Percentiles rank a stretch among this genome's conserved stretches.
phyloP scores from a whole-genome alignment of 306 rosid species.

The Dalbergia oliveri region DNA sequence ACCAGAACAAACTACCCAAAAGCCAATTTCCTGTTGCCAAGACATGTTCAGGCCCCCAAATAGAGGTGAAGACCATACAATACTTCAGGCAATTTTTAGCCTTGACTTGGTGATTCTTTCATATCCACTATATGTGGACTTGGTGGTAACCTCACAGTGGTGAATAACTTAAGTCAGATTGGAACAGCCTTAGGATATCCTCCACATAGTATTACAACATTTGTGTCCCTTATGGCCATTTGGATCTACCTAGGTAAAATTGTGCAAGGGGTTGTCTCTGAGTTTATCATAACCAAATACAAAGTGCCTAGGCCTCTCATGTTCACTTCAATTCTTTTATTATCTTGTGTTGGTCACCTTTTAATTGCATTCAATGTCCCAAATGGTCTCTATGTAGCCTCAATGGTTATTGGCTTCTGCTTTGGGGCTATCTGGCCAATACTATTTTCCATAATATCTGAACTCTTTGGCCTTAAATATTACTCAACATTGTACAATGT shows the following conservation, averaged over 20 bases:
- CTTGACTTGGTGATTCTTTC: constrained; percentile 69
- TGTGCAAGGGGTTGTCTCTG: constrained; percentile 57
- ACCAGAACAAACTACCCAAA: not conserved
- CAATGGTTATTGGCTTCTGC: constrained; percentile 71
- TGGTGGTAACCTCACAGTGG: constrained; percentile 63
- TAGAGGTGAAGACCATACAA: constrained; percentile 71
- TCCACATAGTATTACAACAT: constrained; percentile 51
- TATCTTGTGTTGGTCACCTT: constrained; percentile 60
- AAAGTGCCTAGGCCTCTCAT: constrained; percentile 61
- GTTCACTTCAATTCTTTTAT: constrained; percentile 52
- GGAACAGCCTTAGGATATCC: constrained; percentile 65
- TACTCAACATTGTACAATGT: constrained; percentile 79
- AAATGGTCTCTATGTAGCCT: constrained; percentile 66
- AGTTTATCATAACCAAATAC: constrained; percentile 46
- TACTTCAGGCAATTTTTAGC: constrained; percentile 68
- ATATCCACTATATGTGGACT: constrained; percentile 65
- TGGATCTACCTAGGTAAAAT: constrained; percentile 66
- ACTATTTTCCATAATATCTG: constrained; percentile 80
- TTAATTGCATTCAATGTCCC: constrained; percentile 61
- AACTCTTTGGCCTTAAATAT: constrained; percentile 79
- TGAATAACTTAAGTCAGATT: constrained; percentile 71
- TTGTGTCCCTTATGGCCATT: constrained; percentile 65
- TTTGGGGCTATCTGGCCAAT: constrained; percentile 88
- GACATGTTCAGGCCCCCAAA: constrained; percentile 47
- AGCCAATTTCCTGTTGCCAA: constrained; percentile 45